phyloP scores from a whole-genome alignment of 169 alveolate genomes.

The Plasmodium yoelii region DNA sequence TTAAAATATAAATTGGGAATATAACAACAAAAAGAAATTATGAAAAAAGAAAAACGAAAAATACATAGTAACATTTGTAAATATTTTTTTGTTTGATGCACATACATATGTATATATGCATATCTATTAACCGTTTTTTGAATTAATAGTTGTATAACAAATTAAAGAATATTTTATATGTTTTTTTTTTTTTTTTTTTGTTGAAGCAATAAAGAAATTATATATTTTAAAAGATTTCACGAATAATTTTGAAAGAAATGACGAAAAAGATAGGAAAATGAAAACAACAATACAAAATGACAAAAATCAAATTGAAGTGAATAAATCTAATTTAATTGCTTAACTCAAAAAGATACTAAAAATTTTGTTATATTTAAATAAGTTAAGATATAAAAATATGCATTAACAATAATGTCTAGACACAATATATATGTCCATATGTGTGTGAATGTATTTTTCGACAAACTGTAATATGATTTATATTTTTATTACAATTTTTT shows the following conservation, averaged over 20 bases:
- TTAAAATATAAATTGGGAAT: no score
- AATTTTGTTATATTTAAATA: no score
- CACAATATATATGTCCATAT: no score
- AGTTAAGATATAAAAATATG: no score
- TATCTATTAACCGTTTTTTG: constrained; percentile 10
- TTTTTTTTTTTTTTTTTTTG: not conserved
- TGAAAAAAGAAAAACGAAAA: constrained; percentile 12
- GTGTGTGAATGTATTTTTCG: no score
- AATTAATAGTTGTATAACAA: constrained; percentile 55
- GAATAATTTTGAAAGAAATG: constrained; percentile 25
- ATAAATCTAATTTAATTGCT: no score
- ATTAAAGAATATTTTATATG: constrained; percentile 34
- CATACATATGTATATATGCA: not conserved
- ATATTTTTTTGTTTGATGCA: not conserved
- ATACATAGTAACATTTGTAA: not conserved
- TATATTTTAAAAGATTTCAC: constrained; percentile 43
- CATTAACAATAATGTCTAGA: no score
- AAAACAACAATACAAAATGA: not conserved
- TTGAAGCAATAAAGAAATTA: constrained; percentile 22
- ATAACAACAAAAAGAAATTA: no score
- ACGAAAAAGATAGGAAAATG: constrained; percentile 9
- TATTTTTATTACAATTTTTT: no score
- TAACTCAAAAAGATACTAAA: no score
- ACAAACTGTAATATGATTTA: no score
- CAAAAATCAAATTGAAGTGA: not conserved